Evolutionary conservation across 257 asterid genomes (phyloP), one percentile per base, ranked within the genome.

Genomic region (Perilla frutescens): DNA sequence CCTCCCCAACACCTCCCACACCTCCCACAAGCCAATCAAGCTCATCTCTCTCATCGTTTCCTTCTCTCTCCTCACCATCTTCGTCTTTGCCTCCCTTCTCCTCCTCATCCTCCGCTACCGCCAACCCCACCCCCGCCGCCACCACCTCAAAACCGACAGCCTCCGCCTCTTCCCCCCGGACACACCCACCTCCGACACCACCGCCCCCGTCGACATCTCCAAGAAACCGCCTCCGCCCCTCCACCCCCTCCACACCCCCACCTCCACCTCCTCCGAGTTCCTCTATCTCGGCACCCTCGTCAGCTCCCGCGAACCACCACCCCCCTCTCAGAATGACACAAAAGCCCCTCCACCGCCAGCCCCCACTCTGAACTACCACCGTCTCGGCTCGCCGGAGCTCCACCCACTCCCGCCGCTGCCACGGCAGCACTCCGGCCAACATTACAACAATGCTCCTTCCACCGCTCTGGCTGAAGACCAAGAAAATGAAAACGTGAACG

Each of bases 351-450:
- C 76, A 7, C 49, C 62, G 10, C 32, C 81, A 0, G 7, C 76
- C 4, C 34, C 66, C 9, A n/a, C 81, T 1, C 11, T 47, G 26
- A 68, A 72, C 76, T 82, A 77, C 66, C 91, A 81, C 8, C 61
- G 83, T 39, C 82, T 87, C 7, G 94, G 89, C 47, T 93, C 98
- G 14, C 98, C 98, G 73, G 98, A 93, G 80, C 96, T 93, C 73
- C 93, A 53, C 39, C 97, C 98, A 1, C 87, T 93, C 26, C 98
- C 98, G 2, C 97, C 98, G 3, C 62, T 91, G 37, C 96, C 98
- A 0, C 96, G 96, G 2, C 91, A 87, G 62, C 84, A 81, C 31
- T 78, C 84, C 73, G 83, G 61, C 55, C 84, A 68, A 5, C 68
- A 12, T 50, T 75, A 7, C 78, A 40, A 61, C n/a, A 82, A 69